Conservation (phyloP, 2,329 filamentous ascomycete genomes). For the Nothophoma quercina region DNA sequence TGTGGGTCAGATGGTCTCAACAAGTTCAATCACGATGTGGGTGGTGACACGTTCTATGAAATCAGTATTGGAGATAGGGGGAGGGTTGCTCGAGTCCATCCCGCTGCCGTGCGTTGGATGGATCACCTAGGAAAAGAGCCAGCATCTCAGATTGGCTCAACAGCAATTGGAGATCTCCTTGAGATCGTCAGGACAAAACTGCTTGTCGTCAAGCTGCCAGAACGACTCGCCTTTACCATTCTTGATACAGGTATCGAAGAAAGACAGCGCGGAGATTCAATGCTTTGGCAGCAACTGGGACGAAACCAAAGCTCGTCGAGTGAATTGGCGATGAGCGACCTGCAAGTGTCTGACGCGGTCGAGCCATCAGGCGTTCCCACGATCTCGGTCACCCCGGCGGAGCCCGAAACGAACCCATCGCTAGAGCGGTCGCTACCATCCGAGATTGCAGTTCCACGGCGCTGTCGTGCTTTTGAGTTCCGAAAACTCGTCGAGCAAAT, state of each 20-base stretch:
- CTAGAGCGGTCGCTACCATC: no score
- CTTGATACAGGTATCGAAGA: not conserved
- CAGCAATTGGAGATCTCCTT: not conserved
- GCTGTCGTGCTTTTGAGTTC: no score
- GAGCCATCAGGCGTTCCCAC: no score
- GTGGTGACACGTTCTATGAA: not conserved
- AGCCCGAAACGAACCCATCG: no score
- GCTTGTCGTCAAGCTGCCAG: not conserved
- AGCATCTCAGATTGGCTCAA: not conserved
- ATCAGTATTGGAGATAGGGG: not conserved
- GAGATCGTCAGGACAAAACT: not conserved
- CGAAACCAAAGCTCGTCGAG: not conserved
- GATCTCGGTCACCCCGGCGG: no score
- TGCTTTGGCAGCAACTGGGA: not conserved
- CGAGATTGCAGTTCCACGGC: no score
- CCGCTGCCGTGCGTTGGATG: not conserved
- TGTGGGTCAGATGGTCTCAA: constrained; percentile 14
- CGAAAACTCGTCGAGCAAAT: no score
- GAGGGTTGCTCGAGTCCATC: not conserved
- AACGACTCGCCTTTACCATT: not conserved
- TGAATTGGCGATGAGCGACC: no score
- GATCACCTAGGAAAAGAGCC: not conserved
- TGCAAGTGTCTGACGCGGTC: no score
- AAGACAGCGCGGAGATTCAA: not conserved
- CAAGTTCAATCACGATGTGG: not conserved